Percentiles rank a stretch among this genome's conserved stretches.
Conservation (phyloP, 2,329 filamentous ascomycete species). For the Tolypocladium inflatum region DNA sequence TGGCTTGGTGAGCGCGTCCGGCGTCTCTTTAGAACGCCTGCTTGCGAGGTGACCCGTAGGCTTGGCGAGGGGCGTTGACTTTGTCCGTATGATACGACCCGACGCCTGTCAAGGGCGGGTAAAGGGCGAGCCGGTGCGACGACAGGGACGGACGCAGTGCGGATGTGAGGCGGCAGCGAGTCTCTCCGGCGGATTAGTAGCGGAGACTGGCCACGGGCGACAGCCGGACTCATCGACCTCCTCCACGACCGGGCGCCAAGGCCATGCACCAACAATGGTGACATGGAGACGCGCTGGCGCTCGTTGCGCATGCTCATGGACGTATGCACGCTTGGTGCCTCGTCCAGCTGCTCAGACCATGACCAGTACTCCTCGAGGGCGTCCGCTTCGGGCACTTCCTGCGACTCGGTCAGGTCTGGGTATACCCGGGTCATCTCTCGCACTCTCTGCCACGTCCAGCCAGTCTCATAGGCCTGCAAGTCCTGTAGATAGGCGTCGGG, state of each 20-base stretch:
- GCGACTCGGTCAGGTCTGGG: conserved; percentile 31
- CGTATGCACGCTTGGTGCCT: conserved; percentile 34
- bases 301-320: conserved; percentile 32
- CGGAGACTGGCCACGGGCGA: conserved; percentile 30
- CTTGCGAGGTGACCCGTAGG: conserved; percentile 13
- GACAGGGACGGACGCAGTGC: conserved; percentile 44
- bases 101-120: conserved; percentile 29
- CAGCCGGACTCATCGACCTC: conserved; percentile 19
- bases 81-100: conserved; percentile 33
- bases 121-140: conserved; percentile 26
- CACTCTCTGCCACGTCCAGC: conserved; percentile 65
- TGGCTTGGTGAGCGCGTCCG: conserved; percentile 49
- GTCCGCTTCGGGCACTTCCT: conserved; percentile 50
- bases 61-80: conserved; percentile 22
- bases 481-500: conserved; percentile 66
- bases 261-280: conserved; percentile 27
- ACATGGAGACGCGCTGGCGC: conserved; percentile 29
- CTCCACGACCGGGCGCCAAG: conserved; percentile 13
- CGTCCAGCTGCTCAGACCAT: conserved; percentile 56
- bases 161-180: conserved; percentile 37
- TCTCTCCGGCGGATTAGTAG: conserved; percentile 26
- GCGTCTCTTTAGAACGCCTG: conserved; percentile 36
- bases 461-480: conserved; percentile 36
- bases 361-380: conserved; percentile 58
- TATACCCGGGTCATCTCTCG: conserved; percentile 51